phyloP scores from a whole-genome alignment of 1,139 yeast species.

The Hemisphaericaspora xylanilytica region DNA sequence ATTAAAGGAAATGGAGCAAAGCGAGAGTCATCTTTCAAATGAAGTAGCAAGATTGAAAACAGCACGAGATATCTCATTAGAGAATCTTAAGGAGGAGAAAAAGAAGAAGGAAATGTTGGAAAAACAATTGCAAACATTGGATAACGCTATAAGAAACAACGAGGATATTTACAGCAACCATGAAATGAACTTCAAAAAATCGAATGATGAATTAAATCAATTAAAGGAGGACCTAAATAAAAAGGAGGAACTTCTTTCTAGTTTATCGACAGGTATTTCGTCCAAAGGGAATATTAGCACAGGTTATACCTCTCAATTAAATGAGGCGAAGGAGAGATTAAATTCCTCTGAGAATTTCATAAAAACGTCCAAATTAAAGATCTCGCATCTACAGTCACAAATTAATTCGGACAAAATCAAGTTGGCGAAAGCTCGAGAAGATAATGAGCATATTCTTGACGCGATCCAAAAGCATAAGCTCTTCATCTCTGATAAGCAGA shows the following conservation, averaged over 20 bases:
- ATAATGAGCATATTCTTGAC: conserved; percentile 40
- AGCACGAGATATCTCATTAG: conserved; percentile 53
- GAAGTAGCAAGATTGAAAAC: conserved; percentile 69
- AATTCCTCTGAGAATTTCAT: conserved; percentile 55
- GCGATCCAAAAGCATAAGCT: conserved; percentile 45
- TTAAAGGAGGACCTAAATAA: conserved; percentile 51
- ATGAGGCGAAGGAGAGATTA: conserved; percentile 58
- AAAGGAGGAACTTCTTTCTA: conserved; percentile 78
- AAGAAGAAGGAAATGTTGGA: conserved; percentile 17
- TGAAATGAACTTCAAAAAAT: conserved; percentile 38
- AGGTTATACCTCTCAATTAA: conserved; percentile 76
- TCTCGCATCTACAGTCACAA: conserved; percentile 56
- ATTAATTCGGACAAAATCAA: conserved; percentile 52
- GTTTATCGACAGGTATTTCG: conserved; percentile 88
- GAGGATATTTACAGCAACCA: conserved; percentile 25
- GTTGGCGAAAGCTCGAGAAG: conserved; percentile 52
- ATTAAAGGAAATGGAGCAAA: conserved; percentile 57
- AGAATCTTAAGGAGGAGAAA: conserved; percentile 53
- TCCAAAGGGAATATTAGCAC: conserved; percentile 74
- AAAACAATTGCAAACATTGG: conserved; percentile 18
- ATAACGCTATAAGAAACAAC: conserved; percentile 28
- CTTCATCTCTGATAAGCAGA: conserved; percentile 39
- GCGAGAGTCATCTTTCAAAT: conserved; percentile 60
- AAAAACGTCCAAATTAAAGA: conserved; percentile 60
- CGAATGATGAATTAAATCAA: conserved; percentile 42